Evolutionary conservation across 2,329 filamentous ascomycete genomes (phyloP).

Genomic region (Passalora sequoiae): DNA sequence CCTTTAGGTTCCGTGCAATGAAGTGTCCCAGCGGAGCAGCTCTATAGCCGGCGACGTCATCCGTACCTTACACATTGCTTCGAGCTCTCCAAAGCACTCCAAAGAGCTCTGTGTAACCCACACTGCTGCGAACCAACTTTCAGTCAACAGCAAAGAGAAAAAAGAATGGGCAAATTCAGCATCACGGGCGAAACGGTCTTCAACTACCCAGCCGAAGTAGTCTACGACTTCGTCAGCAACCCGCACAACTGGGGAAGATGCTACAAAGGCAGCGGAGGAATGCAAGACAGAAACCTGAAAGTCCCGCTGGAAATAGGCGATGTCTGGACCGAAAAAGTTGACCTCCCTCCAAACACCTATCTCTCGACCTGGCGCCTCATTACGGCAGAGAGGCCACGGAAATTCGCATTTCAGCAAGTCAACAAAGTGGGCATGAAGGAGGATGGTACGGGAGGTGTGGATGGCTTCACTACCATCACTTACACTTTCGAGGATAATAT

Average conservation of each 20-base stretch:
- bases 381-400: constrained; percentile 8
- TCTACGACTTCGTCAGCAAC: constrained; percentile 10
- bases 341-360: constrained; percentile 13
- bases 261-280: constrained; percentile 17
- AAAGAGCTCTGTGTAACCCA: background rate
- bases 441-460: constrained; percentile 9
- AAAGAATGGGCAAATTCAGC: constrained; percentile 10
- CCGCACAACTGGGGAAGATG: constrained; percentile 9
- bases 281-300: constrained; percentile 9
- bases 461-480: constrained; percentile 13
- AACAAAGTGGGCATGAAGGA: constrained; percentile 13
- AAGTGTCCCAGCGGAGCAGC: background rate
- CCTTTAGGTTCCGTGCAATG: background rate
- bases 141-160: no score
- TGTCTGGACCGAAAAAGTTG: constrained; percentile 11
- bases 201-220: constrained; percentile 3
- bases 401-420: constrained; percentile 12
- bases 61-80: background rate
- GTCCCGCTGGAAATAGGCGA: constrained; percentile 10
- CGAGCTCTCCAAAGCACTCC: background rate
- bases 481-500: constrained; percentile 16
- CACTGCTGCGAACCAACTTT: background rate
- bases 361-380: constrained; percentile 11
- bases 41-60: background rate
- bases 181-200: constrained; percentile 9